These are phyloP conservation scores for Amanita exitialis DNA, from an alignment of 768 basidiomycete species.

Conservation along the genomic window DNA sequence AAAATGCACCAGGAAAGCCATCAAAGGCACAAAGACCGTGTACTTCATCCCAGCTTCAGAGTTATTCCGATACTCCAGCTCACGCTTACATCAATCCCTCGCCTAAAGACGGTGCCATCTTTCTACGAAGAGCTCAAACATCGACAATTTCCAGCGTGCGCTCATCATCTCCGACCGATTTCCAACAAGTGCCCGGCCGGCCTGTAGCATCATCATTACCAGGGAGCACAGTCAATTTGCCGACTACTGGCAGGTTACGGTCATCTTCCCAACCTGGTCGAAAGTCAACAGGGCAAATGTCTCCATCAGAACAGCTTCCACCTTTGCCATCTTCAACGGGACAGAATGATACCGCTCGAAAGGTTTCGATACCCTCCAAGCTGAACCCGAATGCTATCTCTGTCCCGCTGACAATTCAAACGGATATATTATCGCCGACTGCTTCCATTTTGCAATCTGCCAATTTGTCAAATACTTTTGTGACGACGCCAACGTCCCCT, in stretches of 20 bases:
- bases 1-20: conserved; percentile 22
- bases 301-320: conserved; percentile 42
- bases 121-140: conserved; percentile 54
- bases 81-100: conserved; percentile 48
- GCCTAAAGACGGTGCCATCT: conserved; percentile 55
- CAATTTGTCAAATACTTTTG: conserved; percentile 44
- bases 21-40: conserved; percentile 42
- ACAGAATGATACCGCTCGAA: conserved; percentile 37
- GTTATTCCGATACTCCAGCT: conserved; percentile 24
- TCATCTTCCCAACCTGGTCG: conserved; percentile 75
- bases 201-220: conserved; percentile 33
- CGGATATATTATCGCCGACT: conserved; percentile 28
- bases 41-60: conserved; percentile 40
- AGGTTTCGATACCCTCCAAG: conserved; percentile 54
- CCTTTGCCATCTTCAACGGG: conserved; percentile 35
- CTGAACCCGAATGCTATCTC: conserved; percentile 38
- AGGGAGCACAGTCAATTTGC: conserved; percentile 22
- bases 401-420: conserved; percentile 39
- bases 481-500: conserved; percentile 69
- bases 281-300: conserved; percentile 50
- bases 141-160: conserved; percentile 51
- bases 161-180: conserved; percentile 43
- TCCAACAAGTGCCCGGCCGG: conserved; percentile 8
- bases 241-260: conserved; percentile 39
- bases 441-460: conserved; percentile 30